A percentile compares a stretch with the other conserved stretches of the same genome.
Conservation (phyloP, 345 rosid genomes). For the Cardamine resedifolia region DNA sequence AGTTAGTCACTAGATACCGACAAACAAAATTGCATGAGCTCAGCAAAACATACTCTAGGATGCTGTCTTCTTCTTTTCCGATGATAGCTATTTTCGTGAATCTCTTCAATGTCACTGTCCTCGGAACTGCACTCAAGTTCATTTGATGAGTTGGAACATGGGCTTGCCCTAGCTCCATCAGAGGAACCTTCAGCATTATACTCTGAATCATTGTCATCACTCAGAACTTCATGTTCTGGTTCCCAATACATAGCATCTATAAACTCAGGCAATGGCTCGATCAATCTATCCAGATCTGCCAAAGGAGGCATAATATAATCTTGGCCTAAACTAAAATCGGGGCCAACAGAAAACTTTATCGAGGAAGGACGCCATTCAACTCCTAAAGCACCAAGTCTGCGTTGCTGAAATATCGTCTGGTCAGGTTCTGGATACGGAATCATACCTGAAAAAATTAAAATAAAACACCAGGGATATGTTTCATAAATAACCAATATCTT, state of each 20-base stretch:
- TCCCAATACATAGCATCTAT: conserved; percentile 90
- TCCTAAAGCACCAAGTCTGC: conserved; percentile 90
- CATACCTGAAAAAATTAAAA: conserved; percentile 62
- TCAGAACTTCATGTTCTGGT: conserved; percentile 74
- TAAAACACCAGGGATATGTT: conserved; percentile 18
- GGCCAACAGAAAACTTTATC: conserved; percentile 70
- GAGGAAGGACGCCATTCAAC: conserved; percentile 84
- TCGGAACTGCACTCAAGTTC: conserved; percentile 66
- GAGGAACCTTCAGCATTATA: conserved; percentile 74
- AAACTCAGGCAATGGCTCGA: conserved; percentile 89
- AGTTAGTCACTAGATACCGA: conserved; percentile 31
- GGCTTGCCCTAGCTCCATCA: conserved; percentile 71
- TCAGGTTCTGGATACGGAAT: conserved; percentile 95
- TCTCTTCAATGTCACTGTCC: conserved; percentile 60
- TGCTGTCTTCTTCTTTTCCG: conserved; percentile 63
- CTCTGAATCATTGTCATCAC: conserved; percentile 91
- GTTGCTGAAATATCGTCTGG: conserved; percentile 89
- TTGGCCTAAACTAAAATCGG: conserved; percentile 82
- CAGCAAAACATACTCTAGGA: conserved; percentile 55
- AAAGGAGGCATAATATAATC: conserved; percentile 82
- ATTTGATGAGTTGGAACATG: conserved; percentile 55
- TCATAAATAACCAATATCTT: conserved; percentile 18
- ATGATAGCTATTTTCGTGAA: conserved; percentile 55
- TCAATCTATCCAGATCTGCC: conserved; percentile 79
- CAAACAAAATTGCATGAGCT: conserved; percentile 25